Evolutionary conservation across 1,139 yeast species (phyloP).

Genomic region (Maudiozyma humilis): DNA sequence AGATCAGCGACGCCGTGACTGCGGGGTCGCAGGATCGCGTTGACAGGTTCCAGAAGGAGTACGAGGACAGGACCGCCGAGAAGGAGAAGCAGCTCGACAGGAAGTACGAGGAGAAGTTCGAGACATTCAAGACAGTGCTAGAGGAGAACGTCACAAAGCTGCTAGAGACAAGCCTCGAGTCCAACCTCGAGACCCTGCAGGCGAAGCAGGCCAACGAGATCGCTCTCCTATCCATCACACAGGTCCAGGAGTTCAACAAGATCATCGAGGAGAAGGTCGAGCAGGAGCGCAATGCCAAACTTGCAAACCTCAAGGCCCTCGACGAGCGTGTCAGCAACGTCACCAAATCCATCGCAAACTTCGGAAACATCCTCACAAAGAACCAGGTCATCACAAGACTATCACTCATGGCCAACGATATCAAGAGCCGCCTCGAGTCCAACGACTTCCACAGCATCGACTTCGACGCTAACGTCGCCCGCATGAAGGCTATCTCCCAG

Average conservation of each 20-base stretch:
- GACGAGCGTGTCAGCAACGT: conserved; percentile 45
- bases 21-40: conserved; percentile 20
- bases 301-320: conserved; percentile 59
- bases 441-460: conserved; percentile 19
- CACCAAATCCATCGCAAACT: conserved; percentile 18
- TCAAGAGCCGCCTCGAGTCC: conserved; percentile 20
- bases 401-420: conserved; percentile 16
- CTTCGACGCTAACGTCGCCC: conserved; percentile 29
- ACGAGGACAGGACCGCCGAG: conserved; percentile 16
- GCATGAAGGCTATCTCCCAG: conserved; percentile 27
- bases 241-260: conserved; percentile 62
- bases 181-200: conserved; percentile 58
- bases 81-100: conserved; percentile 26
- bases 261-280: conserved; percentile 61
- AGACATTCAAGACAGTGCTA: conserved; percentile 55
- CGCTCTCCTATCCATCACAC: conserved; percentile 59
- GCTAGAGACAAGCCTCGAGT: conserved; percentile 57
- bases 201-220: conserved; percentile 75
- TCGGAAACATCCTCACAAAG: conserved; percentile 21
- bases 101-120: conserved; percentile 48
- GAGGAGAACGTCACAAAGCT: conserved; percentile 55
- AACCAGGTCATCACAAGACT: conserved; percentile 28
- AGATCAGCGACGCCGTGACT: conserved; percentile 9
- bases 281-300: conserved; percentile 72
- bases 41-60: conserved; percentile 19